phyloP scores from a whole-genome alignment of 1,284 basidiomycete genomes.

The Marasmius sp. region DNA sequence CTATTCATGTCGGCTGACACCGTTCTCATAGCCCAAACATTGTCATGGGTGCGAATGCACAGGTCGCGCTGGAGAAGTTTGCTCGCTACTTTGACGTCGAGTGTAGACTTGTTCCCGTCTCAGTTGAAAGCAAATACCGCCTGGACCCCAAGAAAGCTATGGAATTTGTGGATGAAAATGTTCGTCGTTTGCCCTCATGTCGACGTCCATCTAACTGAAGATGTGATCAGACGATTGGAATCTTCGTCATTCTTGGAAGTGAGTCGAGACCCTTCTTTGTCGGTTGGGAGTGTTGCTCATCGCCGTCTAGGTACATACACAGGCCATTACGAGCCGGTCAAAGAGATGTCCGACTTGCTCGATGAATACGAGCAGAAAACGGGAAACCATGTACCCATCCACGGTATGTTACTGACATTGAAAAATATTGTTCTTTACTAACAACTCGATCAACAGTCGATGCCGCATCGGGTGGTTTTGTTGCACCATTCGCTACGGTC shows the following conservation, averaged over 20 bases:
- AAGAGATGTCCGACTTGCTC: constrained; percentile 82
- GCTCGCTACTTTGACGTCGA: constrained; percentile 93
- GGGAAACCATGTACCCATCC: constrained; percentile 81
- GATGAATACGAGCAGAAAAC: constrained; percentile 87
- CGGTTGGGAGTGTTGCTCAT: constrained; percentile 1
- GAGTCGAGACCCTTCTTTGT: constrained; percentile 26
- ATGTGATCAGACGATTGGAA: constrained; percentile 59
- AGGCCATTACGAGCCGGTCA: constrained; percentile 90
- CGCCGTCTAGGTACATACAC: constrained; percentile 73
- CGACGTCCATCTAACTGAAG: neutral
- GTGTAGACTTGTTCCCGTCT: constrained; percentile 77
- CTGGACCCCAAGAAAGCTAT: constrained; percentile 85
- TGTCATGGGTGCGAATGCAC: constrained; percentile 82
- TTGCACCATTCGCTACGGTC: constrained; percentile 78
- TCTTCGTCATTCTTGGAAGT: constrained; percentile 80
- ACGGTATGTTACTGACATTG: constrained; percentile 46
- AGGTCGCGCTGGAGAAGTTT: constrained; percentile 89
- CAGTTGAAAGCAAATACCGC: constrained; percentile 75
- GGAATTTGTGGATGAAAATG: constrained; percentile 88
- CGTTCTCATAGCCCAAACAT: constrained; percentile 55
- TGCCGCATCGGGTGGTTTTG: constrained; percentile 79
- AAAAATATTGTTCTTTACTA: constrained; percentile 7
- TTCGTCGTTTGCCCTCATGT: neutral
- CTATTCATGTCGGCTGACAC: neutral
- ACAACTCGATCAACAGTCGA: constrained; percentile 48